Base-by-base conservation (phyloP, 169 alveolate species). In the Condylostoma magnum region DNA sequence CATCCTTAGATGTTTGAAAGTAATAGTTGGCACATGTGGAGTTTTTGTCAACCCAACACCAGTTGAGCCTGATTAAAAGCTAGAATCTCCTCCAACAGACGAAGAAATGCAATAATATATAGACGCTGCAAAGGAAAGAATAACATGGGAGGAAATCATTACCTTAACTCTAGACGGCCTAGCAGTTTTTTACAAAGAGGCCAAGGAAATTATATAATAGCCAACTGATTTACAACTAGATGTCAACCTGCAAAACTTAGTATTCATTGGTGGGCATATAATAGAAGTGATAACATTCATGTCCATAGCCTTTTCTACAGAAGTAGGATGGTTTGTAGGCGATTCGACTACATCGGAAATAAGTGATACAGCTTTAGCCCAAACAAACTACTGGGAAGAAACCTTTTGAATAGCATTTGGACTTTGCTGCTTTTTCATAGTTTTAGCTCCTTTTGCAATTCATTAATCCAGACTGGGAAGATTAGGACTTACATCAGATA, bases 401-500 rank as follows among this genome's bases (percentile, higher is more conserved):
- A 67, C 60, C 2, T 67, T 48, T 47, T 67, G 76, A 53, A 22
- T 43, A 3, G 46, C 34, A 4, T 67, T 67, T 25, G 4, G 20
- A 6, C 4, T n/a, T 3, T 6, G 52, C 34, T 15, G 46, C 20
- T 22, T 48, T 67, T 67, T 6, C 36, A 10, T 67, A 4, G 4
- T 43, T 0, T n/a, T 67, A 20, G 53, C 22, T 12, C 15, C 15
- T 5, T 50, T 52, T 48, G 60, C 76, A 28, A 6, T 67, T 5
- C 46, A 67, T 25, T 34, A 28, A 5, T 3, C 22, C 3, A 67
- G 50, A 50, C 18, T 28, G 34, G 66, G 66, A 6, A 46, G 47
- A 30, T 6, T 67, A 28, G 76, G 76, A 20, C 10, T 66, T 34
- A 66, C 43, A 30, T 10, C 25, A 47, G 75, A 66, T 27, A 12